These are phyloP conservation scores for Petasospora rhodanensis DNA, from an alignment of 1,139 yeast genomes.

Conservation along the genomic window DNA sequence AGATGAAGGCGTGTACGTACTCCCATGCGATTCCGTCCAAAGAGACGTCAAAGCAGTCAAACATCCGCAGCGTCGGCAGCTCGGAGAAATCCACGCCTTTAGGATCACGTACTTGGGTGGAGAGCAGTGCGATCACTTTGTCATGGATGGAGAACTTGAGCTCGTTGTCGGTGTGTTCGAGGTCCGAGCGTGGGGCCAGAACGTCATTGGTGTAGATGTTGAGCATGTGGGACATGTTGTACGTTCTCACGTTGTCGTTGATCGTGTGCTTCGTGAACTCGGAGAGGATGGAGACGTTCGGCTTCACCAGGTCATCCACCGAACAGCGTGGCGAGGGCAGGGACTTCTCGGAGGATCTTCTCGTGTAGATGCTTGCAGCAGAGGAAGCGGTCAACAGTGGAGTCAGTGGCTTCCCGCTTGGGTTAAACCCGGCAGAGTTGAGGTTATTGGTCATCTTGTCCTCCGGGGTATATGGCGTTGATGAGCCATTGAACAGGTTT, in stretches of 20 bases:
- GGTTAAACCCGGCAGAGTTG: slow-evolving; percentile 15
- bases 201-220: slow-evolving; percentile 20
- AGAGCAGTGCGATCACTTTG: slow-evolving; percentile 9
- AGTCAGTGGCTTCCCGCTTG: not conserved
- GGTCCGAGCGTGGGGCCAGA: not conserved
- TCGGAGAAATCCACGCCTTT: slow-evolving; percentile 24
- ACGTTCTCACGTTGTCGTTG: slow-evolving; percentile 9
- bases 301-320: slow-evolving; percentile 17
- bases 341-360: slow-evolving; percentile 3
- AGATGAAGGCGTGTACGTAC: slow-evolving; percentile 35
- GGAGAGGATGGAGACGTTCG: slow-evolving; percentile 18
- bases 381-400: slow-evolving; percentile 15
- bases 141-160: slow-evolving; percentile 14
- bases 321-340: slow-evolving; percentile 5
- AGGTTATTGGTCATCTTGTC: slow-evolving; percentile 17
- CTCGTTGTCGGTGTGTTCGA: slow-evolving; percentile 8
- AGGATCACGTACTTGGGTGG: slow-evolving; percentile 4
- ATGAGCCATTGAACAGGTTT: slow-evolving; percentile 3
- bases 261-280: slow-evolving; percentile 17
- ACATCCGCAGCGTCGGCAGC: slow-evolving; percentile 34
- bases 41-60: slow-evolving; percentile 41
- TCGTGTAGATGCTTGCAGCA: slow-evolving; percentile 12
- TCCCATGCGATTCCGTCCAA: slow-evolving; percentile 38
- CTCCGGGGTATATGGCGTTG: slow-evolving; percentile 21
- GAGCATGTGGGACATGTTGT: slow-evolving; percentile 12